These are phyloP conservation scores for Schrenkiella parvula DNA, from an alignment of 345 rosid genomes.

Conservation along the genomic window DNA sequence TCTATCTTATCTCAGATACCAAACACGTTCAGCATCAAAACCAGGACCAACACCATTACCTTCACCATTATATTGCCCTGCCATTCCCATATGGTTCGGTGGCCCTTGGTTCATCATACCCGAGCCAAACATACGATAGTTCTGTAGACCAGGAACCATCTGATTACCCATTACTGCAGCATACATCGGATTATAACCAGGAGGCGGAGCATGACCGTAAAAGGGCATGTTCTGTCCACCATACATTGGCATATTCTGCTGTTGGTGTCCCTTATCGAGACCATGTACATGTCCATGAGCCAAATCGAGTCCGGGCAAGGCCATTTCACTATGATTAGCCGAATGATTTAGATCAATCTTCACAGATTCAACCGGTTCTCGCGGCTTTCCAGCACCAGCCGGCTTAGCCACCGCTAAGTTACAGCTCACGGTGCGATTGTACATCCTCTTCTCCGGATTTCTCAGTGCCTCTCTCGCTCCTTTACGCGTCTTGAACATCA, in stretches of 20 bases:
- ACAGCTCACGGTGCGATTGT: conserved; percentile 29
- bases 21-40: conserved; percentile 32
- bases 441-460: conserved; percentile 40
- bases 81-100: conserved; percentile 24
- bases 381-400: conserved; percentile 1
- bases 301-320: conserved; percentile 5
- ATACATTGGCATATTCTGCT: conserved; percentile 19
- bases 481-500: conserved; percentile 34
- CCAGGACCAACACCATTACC: conserved; percentile 19
- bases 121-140: conserved; percentile 24
- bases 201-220: conserved; percentile 21
- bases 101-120: conserved; percentile 33
- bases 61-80: conserved; percentile 26
- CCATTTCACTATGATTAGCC: conserved; percentile 27
- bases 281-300: conserved; percentile 3
- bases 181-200: conserved; percentile 34
- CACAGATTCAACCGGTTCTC: conserved; percentile 28
- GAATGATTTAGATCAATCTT: conserved; percentile 26
- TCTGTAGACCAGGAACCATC: conserved; percentile 25
- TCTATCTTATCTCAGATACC: conserved; percentile 27
- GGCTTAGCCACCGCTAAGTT: conserved; percentile 31
- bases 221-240: conserved; percentile 30
- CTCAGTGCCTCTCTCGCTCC: conserved; percentile 35
- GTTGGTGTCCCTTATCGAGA: conserved; percentile 14
- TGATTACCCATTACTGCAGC: conserved; percentile 25